Conservation (phyloP, 495 filamentous ascomycete species). For the Penicillium dipodomyicola region DNA sequence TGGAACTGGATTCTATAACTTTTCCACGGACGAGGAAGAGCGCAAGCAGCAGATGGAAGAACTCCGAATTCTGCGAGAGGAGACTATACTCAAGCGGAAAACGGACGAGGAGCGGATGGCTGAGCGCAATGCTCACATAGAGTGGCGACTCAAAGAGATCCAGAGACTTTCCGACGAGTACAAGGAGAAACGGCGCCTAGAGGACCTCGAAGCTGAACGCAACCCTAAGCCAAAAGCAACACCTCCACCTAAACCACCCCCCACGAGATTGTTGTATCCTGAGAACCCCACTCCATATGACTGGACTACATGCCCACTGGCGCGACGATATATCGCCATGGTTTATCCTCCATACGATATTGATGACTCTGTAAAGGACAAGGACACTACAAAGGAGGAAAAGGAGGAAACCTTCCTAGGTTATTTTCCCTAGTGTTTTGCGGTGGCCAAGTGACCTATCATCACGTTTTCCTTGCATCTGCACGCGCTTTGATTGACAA, state of each 20-base stretch:
- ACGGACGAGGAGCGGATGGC: conserved; percentile 49
- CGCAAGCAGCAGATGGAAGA: conserved; percentile 73
- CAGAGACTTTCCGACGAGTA: conserved; percentile 32
- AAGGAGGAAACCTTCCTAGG: neutral
- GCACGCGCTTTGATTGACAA: neutral
- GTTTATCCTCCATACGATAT: neutral
- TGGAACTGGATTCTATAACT: conserved; percentile 87
- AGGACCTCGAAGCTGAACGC: neutral
- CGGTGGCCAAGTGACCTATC: neutral
- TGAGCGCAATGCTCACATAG: conserved; percentile 48
- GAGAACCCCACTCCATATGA: neutral
- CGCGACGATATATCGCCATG: neutral
- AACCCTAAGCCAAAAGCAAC: neutral
- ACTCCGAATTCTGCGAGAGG: conserved; percentile 60
- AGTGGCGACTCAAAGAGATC: conserved; percentile 57
- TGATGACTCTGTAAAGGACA: neutral
- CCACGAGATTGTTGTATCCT: neutral
- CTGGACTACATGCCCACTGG: neutral
- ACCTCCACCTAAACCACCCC: neutral
- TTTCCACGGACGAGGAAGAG: conserved; percentile 65
- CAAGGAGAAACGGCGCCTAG: neutral
- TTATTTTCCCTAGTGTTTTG: neutral
- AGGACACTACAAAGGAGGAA: neutral
- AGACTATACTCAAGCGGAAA: conserved; percentile 62
- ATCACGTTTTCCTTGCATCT: neutral